Percentiles rank a stretch among this genome's conserved stretches.
phyloP scores from a whole-genome alignment of 2,329 filamentous ascomycete genomes.

The Fusarium torreyae region DNA sequence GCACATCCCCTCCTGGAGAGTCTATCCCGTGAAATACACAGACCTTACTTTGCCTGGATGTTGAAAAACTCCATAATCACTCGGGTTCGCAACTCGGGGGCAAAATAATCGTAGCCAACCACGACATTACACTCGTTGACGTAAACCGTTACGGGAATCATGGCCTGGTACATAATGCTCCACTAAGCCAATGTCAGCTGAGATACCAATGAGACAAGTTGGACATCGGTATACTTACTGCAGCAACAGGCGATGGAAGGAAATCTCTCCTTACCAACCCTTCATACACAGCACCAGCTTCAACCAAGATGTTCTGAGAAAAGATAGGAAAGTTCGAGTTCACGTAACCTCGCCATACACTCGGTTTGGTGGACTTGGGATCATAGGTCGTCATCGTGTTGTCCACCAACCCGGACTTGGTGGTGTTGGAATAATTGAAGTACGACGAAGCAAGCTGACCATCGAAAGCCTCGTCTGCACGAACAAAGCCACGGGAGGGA shows the following conservation, averaged over 20 bases:
- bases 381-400: conserved; percentile 53
- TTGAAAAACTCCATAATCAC: conserved; percentile 54
- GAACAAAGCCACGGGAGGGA: conserved; percentile 50
- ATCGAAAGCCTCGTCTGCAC: conserved; percentile 52
- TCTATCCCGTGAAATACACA: no score
- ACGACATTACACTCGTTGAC: conserved; percentile 53
- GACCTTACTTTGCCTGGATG: conserved; percentile 31
- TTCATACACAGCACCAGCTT: conserved; percentile 44
- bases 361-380: conserved; percentile 29
- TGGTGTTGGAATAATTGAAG: conserved; percentile 57
- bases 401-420: conserved; percentile 54
- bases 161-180: conserved; percentile 56
- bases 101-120: conserved; percentile 57
- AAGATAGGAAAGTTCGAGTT: conserved; percentile 58
- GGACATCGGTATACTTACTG: conserved; percentile 32
- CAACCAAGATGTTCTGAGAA: conserved; percentile 48
- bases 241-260: conserved; percentile 38
- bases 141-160: conserved; percentile 55
- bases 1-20: no score
- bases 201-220: accelerated
- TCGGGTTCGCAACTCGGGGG: conserved; percentile 47
- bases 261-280: conserved; percentile 46
- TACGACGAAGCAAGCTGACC: conserved; percentile 50
- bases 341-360: conserved; percentile 54
- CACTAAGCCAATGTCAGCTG: conserved; percentile 46